phyloP scores from a whole-genome alignment of 371 early-diverging fungal genomes.

The Mucor saturninus region DNA sequence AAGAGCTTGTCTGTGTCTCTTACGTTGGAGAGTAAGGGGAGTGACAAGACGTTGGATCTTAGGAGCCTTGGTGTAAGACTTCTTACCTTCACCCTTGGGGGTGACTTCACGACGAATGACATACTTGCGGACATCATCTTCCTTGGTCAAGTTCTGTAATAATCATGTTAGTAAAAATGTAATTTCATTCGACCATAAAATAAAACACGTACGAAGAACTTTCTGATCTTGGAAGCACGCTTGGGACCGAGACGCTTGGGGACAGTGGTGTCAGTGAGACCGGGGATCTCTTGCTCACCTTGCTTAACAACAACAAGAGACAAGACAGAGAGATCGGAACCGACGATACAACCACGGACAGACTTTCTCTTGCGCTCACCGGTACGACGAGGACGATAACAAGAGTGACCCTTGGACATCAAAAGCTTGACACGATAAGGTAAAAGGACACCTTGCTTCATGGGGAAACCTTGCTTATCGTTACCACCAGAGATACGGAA shows the following conservation, averaged over 20 bases:
- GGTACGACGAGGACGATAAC: constrained; percentile 97
- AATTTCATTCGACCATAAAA: neutral
- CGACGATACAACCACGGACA: constrained; percentile 99
- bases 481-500: constrained; percentile 99
- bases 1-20: constrained; percentile 83
- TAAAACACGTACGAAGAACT: constrained; percentile 83
- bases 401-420: constrained; percentile 97
- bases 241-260: constrained; percentile 99
- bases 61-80: constrained; percentile 94
- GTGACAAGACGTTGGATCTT: constrained; percentile 99
- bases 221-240: constrained; percentile 98
- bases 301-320: constrained; percentile 96
- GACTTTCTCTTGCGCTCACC: constrained; percentile 99
- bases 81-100: constrained; percentile 87
- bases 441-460: constrained; percentile 97
- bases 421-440: constrained; percentile 95
- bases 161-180: too few relatives aligned
- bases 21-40: constrained; percentile 94
- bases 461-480: constrained; percentile 99
- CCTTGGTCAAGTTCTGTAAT: constrained; percentile 81
- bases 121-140: constrained; percentile 98
- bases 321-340: constrained; percentile 93
- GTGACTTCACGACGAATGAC: constrained; percentile 96
- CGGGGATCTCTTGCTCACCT: constrained; percentile 95
- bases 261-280: constrained; percentile 93